A percentile compares a stretch with the other conserved stretches of the same genome.
phyloP scores from a whole-genome alignment of 2,329 filamentous ascomycete genomes.

The Pseudocercospora macadamiae region DNA sequence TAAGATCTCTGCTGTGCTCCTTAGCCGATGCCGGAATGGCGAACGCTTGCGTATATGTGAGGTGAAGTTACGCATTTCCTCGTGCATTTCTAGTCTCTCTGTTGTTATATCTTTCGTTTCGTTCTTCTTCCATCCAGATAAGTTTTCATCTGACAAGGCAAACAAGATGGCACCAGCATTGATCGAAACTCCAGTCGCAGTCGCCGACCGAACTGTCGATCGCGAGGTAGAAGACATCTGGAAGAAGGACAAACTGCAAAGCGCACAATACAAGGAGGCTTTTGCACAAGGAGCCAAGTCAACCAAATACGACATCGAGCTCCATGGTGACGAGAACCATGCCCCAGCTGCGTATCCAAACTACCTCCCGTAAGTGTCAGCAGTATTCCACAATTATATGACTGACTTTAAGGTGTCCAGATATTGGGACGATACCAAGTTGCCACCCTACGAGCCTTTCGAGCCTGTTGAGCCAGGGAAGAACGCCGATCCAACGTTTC shows the following conservation, averaged over 20 bases:
- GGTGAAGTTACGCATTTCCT: constrained; percentile 11
- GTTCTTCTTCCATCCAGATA: not conserved
- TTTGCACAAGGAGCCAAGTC: constrained; percentile 46
- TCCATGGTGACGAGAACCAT: constrained; percentile 57
- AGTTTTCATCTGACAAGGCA: constrained; percentile 3
- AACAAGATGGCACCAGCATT: constrained; percentile 48
- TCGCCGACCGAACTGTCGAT: constrained; percentile 28
- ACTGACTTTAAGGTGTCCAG: not conserved
- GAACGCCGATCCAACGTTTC: constrained; percentile 70
- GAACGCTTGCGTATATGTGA: constrained; percentile 20
- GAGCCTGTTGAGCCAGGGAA: constrained; percentile 75
- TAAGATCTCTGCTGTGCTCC: constrained; percentile 13
- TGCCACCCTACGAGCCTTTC: constrained; percentile 68
- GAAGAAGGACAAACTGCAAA: constrained; percentile 32
- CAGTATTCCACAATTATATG: not conserved
- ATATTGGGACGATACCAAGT: constrained; percentile 46
- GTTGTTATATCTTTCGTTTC: not conserved
- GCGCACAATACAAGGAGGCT: constrained; percentile 45
- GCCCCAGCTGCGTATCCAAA: constrained; percentile 52
- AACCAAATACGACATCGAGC: constrained; percentile 55
- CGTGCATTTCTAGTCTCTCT: not conserved
- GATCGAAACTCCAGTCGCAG: constrained; percentile 37
- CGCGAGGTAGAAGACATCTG: constrained; percentile 29
- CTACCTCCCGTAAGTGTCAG: constrained; percentile 68
- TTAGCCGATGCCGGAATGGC: constrained; percentile 28